A percentile compares a stretch with the other conserved stretches of the same genome.
Evolutionary conservation across 352 stramenopile genomes (phyloP).

Genomic region (Phytophthora vignae): DNA sequence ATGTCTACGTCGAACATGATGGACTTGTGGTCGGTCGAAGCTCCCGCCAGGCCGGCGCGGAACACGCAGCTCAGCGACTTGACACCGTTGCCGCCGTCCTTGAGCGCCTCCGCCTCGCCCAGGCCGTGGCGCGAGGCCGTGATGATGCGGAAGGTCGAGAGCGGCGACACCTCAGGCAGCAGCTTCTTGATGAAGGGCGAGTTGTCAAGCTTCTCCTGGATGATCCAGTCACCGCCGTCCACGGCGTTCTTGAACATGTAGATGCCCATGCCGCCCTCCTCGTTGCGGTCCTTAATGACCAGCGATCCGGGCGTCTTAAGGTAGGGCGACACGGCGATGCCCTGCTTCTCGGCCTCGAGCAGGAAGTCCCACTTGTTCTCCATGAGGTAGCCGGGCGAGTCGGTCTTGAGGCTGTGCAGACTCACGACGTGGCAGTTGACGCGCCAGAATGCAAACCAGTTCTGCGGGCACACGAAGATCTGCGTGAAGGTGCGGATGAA

Average conservation of each 20-base stretch:
- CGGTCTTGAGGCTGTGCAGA: constrained; percentile 94
- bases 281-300: constrained; percentile 98
- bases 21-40: constrained; percentile 96
- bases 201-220: constrained; percentile 97
- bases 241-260: constrained; percentile 98
- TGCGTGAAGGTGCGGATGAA: constrained; percentile 91
- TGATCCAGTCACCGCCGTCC: constrained; percentile 95
- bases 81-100: constrained; percentile 65
- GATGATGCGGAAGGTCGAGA: constrained; percentile 99
- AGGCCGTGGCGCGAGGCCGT: constrained; percentile 90
- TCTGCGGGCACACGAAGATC: constrained; percentile 89
- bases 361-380: constrained; percentile 99
- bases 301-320: constrained; percentile 90
- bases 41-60: constrained; percentile 69
- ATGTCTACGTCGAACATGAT: constrained; percentile 99
- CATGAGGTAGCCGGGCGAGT: constrained; percentile 94
- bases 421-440: constrained; percentile 96
- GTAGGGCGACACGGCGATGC: constrained; percentile 95
- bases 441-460: constrained; percentile 99
- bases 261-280: constrained; percentile 98
- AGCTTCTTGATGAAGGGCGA: constrained; percentile 91
- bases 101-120: constrained; percentile 50
- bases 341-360: constrained; percentile 88
- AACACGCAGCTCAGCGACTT: constrained; percentile 87
- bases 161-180: constrained; percentile 93